A percentile compares a stretch with the other conserved stretches of the same genome.
phyloP scores from a whole-genome alignment of 2,329 filamentous ascomycete species.

The Paecilomyces formosus region DNA sequence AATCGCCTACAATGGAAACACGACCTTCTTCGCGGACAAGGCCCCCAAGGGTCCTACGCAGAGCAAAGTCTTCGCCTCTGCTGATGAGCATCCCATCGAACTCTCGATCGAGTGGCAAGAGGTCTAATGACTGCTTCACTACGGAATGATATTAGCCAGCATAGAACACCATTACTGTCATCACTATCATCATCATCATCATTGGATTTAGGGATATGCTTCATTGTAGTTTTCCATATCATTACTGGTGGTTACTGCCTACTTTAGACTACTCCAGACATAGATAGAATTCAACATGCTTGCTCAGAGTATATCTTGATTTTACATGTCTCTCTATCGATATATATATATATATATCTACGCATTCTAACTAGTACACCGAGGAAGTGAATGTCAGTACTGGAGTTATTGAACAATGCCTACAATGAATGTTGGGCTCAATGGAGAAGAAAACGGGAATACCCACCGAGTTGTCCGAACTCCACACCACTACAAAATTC shows the following conservation, averaged over 20 bases:
- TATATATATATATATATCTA: no score
- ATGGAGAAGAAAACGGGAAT: no score
- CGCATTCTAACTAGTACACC: no score
- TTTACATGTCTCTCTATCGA: background rate
- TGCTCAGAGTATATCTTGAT: background rate
- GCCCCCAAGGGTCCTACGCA: slow-evolving; percentile 27
- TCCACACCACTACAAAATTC: background rate
- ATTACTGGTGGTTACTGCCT: background rate
- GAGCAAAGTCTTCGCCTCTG: slow-evolving; percentile 25
- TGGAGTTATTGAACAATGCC: background rate
- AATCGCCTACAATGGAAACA: slow-evolving; percentile 25
- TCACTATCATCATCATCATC: background rate
- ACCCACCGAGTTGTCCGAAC: no score
- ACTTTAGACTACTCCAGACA: background rate
- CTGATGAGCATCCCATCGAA: slow-evolving; percentile 23
- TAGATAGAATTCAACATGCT: background rate
- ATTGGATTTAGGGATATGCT: background rate
- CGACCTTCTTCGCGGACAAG: slow-evolving; percentile 31
- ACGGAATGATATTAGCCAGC: background rate
- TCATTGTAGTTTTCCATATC: background rate
- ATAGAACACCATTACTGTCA: background rate
- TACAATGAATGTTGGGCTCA: background rate
- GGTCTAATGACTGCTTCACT: slow-evolving; percentile 1
- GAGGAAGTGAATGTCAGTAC: background rate
- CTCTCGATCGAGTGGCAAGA: slow-evolving; percentile 26